Evolutionary conservation across 2,329 filamentous ascomycete genomes (phyloP), one percentile per base, ranked within the genome.

Genomic region (Daldinia sp.): DNA sequence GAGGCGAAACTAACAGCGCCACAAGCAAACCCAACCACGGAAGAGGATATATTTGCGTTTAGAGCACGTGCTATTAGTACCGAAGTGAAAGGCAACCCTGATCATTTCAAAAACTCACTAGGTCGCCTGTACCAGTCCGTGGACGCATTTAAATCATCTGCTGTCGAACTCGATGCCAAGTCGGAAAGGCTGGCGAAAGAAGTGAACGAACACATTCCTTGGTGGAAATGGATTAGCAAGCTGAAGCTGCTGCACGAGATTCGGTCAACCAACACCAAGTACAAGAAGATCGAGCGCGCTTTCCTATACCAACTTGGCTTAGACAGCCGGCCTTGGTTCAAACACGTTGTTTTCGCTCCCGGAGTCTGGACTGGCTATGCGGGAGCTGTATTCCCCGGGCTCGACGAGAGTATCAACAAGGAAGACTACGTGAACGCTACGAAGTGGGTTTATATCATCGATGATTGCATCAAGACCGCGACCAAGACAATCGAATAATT

Each of bases 321-420:
- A 20, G 94, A 97, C 78, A 89, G 89, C 1, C 84, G 95, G 67
- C 83, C 84, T 26, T 98, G 94, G 94, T 98, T 95, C 83, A 98
- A 98, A 82, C 95, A 98, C 76, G 91, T 97, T 2, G 92, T 98
- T 1, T 98, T 97, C 80, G 94, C 94, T 1, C 94, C 94, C 0
- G 94, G 94, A 0, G 79, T 95, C 54, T 97, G 94, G 93, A 97
- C 93, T 0, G 94, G 94, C 0, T 98, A 98, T 79, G 84, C 93
- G 0, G 94, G 94, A 76, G 87, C 87, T 58, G 88, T 90, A 13
- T 90, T 88, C 78, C 89, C 89, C 0, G 88, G 89, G 0, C 79
- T 90, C 51, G 82, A 86, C 13, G 89, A 91, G 78, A 88, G 87
- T 60, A 89, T 91, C 66, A 87, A 90, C 64, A 80, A 81, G 13